Evolutionary conservation across 2,329 filamentous ascomycete species (phyloP).

Genomic region (Alternaria arbusti): DNA sequence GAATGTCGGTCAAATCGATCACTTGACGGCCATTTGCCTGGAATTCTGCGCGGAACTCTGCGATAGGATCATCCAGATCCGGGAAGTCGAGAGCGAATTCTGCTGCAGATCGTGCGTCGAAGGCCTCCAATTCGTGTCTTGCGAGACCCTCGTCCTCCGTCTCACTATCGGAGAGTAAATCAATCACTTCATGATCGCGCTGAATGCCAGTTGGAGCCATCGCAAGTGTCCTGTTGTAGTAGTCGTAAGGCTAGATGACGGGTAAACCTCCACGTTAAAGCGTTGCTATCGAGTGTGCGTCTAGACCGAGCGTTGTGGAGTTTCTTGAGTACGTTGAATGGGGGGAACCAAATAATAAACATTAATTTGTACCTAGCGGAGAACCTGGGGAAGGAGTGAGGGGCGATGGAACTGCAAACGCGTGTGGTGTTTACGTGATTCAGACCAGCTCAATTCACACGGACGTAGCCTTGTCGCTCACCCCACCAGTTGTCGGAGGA

Average conservation of each 20-base stretch:
- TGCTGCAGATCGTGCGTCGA: slow-evolving; percentile 6
- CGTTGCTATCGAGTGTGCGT: background rate
- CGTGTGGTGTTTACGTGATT: slow-evolving; percentile 4
- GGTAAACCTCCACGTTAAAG: background rate
- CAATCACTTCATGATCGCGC: slow-evolving; percentile 18
- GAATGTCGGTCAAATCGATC: slow-evolving; percentile 33
- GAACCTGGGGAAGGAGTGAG: background rate
- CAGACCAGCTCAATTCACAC: slow-evolving; percentile 7
- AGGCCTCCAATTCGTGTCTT: slow-evolving; percentile 4
- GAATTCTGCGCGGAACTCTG: background rate
- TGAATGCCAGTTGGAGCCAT: slow-evolving; percentile 18
- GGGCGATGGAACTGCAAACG: slow-evolving; percentile 6
- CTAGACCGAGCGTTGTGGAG: background rate
- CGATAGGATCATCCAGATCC: slow-evolving; percentile 5
- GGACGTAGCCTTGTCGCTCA: slow-evolving; percentile 19
- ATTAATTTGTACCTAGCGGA: slow-evolving; percentile 11
- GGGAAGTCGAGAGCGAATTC: slow-evolving; percentile 4
- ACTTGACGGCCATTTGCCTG: slow-evolving; percentile 5
- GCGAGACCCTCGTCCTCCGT: slow-evolving; percentile 10
- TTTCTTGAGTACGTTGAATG: background rate
- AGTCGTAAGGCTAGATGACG: background rate
- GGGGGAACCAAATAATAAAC: background rate
- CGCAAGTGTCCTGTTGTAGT: background rate
- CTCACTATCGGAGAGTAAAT: slow-evolving; percentile 34
- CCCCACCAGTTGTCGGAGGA: slow-evolving; percentile 1